Base-by-base conservation (phyloP, 768 basidiomycete genomes). In the Amanita exitialis region DNA sequence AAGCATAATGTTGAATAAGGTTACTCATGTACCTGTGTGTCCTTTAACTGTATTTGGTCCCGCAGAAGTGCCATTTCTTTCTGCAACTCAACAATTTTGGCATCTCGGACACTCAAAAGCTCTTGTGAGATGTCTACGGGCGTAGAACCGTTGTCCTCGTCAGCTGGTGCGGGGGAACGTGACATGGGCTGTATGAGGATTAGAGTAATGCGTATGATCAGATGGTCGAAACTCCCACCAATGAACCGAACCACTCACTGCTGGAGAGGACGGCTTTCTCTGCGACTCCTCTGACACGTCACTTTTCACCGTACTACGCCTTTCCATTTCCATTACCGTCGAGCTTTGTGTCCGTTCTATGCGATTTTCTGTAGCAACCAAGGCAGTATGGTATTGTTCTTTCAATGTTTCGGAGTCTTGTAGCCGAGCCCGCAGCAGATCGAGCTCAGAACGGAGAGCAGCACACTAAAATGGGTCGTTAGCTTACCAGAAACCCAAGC, bases 201-300 rank as follows among this genome's bases (percentile, higher is more conserved):
- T 64, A 80, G 77, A 72, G 66, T 63, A 57, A 56, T 42, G 58
- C 60, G 45, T 61, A 61, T 69, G 73, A 53, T 58, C 70, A 67
- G 68, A 70, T 62, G 65, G 64, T 65, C 65, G 68, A 68, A 68
- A 71, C 72, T 78, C 80, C 78, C 80, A 82, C 80, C 78, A 77
- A 72, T 75, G 70, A 71, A 75, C 68, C 72, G 69, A 73, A 70
- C 73, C 74, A 84, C 86, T 79, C 77, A 86, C 86, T 72, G 70
- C 75, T 66, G 83, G 79, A 73, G 82, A 76, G 69, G 75, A 78
- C 66, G 76, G 73, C 66, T 70, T 71, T 58, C 63, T 64, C 62
- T 67, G 69, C 56, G 71, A 65, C 66, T 72, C 75, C 72, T 76
- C 76, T 64, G 67, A 66, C 62, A 56, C 59, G 47, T 68, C 72